Evolutionary conservation across 164 flowering plant species (phyloP).

Genomic region (Annona squamosa): DNA sequence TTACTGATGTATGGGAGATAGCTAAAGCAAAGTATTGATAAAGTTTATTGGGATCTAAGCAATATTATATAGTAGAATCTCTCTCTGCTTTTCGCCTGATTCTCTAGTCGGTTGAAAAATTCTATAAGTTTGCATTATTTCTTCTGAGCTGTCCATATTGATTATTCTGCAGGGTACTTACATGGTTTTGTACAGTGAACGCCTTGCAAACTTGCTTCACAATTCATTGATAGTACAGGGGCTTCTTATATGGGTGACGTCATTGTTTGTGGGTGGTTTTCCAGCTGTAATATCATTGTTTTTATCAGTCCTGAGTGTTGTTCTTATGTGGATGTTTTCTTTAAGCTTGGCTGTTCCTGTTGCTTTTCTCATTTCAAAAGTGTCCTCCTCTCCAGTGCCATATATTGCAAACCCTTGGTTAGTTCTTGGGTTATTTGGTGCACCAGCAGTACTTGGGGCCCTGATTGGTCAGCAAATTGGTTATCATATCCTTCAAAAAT

Average conservation of each 20-base stretch:
- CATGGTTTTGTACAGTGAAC: conserved; percentile 69
- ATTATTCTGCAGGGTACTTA: conserved; percentile 61
- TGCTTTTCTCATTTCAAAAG: conserved; percentile 58
- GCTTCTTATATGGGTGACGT: conserved; percentile 60
- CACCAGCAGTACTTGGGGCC: conserved; percentile 88
- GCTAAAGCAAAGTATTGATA: not conserved
- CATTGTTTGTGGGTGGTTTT: conserved; percentile 77
- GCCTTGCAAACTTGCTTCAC: conserved; percentile 69
- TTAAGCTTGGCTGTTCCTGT: conserved; percentile 50
- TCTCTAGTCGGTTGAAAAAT: not conserved
- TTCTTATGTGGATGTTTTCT: conserved; percentile 74
- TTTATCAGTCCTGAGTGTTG: conserved; percentile 54
- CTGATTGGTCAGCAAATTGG: conserved; percentile 81
- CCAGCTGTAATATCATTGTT: conserved; percentile 53
- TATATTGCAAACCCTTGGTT: conserved; percentile 79
- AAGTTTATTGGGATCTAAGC: not conserved
- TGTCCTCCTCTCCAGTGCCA: conserved; percentile 69
- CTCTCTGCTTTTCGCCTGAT: not conserved
- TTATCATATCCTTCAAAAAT: conserved; percentile 43
- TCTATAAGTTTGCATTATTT: not conserved
- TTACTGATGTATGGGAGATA: too few species aligned
- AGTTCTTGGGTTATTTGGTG: conserved; percentile 71
- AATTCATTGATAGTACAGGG: conserved; percentile 76
- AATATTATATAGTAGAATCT: not conserved
- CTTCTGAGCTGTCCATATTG: conserved; percentile 6